These are phyloP conservation scores for Camellia granthamiana DNA, from an alignment of 148 eudicot species.

Conservation along the genomic window DNA sequence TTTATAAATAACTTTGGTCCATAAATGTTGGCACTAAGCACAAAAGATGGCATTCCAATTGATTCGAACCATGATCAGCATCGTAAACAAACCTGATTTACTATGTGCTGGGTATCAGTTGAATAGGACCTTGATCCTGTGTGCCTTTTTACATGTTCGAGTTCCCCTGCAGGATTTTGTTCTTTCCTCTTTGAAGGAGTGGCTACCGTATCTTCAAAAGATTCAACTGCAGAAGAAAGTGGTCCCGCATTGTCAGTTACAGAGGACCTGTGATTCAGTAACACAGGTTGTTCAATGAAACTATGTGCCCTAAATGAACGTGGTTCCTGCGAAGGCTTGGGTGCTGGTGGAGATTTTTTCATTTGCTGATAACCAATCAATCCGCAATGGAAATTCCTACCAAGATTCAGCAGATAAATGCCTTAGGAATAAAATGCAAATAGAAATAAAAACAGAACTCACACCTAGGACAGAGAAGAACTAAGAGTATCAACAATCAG, in stretches of 20 bases:
- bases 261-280: constrained; percentile 12
- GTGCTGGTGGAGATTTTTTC: constrained; percentile 21
- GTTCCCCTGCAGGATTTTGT: constrained; percentile 26
- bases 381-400: constrained; percentile 59
- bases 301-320: constrained; percentile 12
- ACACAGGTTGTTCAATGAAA: neutral
- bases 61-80: neutral
- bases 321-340: constrained; percentile 17
- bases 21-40: neutral
- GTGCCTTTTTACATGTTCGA: constrained; percentile 28
- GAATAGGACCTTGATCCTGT: constrained; percentile 13
- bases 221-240: constrained; percentile 1
- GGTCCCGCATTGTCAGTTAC: neutral
- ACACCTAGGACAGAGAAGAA: neutral
- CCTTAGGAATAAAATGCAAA: neutral
- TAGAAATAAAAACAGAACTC: neutral
- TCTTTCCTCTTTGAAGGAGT: constrained; percentile 27
- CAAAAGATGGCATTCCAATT: neutral
- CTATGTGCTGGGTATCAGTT: constrained; percentile 17
- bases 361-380: constrained; percentile 47
- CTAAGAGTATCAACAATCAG: neutral
- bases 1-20: neutral
- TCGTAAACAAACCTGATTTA: constrained; percentile 26
- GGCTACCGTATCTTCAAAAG: neutral
- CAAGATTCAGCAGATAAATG: neutral